Conservation (phyloP, 2,329 filamentous ascomycete genomes). For the Pseudopithomyces maydicus region DNA sequence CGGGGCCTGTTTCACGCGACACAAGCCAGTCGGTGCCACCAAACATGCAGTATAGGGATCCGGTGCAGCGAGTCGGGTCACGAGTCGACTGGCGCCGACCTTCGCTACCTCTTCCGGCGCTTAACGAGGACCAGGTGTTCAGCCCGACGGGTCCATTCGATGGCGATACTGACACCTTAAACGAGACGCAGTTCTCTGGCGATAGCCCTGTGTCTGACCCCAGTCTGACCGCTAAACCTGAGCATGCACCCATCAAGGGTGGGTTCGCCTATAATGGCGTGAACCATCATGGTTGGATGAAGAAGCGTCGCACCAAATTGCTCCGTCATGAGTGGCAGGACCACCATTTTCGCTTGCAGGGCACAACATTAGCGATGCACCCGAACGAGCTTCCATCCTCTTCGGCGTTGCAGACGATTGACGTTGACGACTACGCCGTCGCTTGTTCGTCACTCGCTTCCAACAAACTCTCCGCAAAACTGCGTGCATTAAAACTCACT, state of each 20-base stretch:
- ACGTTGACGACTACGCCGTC: conserved; percentile 88
- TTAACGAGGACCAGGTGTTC: conserved; percentile 67
- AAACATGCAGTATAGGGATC: conserved; percentile 78
- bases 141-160: conserved; percentile 35
- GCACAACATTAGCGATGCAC: conserved; percentile 69
- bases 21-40: conserved; percentile 90
- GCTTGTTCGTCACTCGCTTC: conserved; percentile 79
- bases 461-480: conserved; percentile 83
- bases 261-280: conserved; percentile 54
- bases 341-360: conserved; percentile 83
- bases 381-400: conserved; percentile 56
- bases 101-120: conserved; percentile 71
- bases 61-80: conserved; percentile 52
- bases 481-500: conserved; percentile 73
- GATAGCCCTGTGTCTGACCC: conserved; percentile 41
- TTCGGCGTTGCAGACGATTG: conserved; percentile 77
- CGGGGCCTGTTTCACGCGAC: conserved; percentile 76
- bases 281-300: conserved; percentile 85
- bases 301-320: conserved; percentile 88
- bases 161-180: conserved; percentile 42
- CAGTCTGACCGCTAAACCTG: conserved; percentile 35
- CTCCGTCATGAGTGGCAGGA: conserved; percentile 93
- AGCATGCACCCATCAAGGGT: conserved; percentile 42
- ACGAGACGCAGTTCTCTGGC: conserved; percentile 41
- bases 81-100: conserved; percentile 62